Percentiles rank a stretch among this genome's conserved stretches.
Evolutionary conservation across 805 yeast genomes (phyloP).

Genomic region (Ogataea paraovalis): DNA sequence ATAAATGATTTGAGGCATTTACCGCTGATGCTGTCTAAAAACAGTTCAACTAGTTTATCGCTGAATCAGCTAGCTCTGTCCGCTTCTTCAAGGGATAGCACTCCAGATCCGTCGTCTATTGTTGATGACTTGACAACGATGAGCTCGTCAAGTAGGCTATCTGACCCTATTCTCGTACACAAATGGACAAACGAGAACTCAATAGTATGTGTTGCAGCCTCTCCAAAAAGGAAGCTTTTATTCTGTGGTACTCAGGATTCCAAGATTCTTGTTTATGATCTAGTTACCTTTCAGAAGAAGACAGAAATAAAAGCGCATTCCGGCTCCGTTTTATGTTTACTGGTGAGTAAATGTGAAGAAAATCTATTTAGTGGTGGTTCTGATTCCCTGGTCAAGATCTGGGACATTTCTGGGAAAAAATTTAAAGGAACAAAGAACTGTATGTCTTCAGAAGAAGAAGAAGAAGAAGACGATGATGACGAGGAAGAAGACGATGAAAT

Average conservation of each 20-base stretch:
- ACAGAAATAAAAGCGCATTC: conserved; percentile 56
- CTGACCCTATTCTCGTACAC: conserved; percentile 37
- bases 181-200: conserved; percentile 74
- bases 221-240: conserved; percentile 52
- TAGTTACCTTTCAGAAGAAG: conserved; percentile 56
- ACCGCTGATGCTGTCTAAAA: conserved; percentile 11
- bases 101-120: conserved; percentile 5
- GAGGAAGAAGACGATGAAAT: conserved; percentile 5
- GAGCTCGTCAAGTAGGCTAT: neutral
- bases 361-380: conserved; percentile 81
- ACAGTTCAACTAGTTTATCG: conserved; percentile 3
- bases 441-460: neutral
- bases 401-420: conserved; percentile 47
- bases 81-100: conserved; percentile 6
- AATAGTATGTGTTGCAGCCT: conserved; percentile 65
- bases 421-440: neutral
- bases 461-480: neutral
- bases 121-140: conserved; percentile 1
- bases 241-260: conserved; percentile 93
- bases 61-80: conserved; percentile 2
- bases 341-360: conserved; percentile 49
- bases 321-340: conserved; percentile 71
- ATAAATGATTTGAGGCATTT: conserved; percentile 9
- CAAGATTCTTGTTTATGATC: conserved; percentile 65
- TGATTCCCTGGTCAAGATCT: conserved; percentile 83